Percentiles rank a stretch among this genome's conserved stretches.
Conservation (phyloP, 129 eudicot genomes). For the Artemisia argyi region DNA sequence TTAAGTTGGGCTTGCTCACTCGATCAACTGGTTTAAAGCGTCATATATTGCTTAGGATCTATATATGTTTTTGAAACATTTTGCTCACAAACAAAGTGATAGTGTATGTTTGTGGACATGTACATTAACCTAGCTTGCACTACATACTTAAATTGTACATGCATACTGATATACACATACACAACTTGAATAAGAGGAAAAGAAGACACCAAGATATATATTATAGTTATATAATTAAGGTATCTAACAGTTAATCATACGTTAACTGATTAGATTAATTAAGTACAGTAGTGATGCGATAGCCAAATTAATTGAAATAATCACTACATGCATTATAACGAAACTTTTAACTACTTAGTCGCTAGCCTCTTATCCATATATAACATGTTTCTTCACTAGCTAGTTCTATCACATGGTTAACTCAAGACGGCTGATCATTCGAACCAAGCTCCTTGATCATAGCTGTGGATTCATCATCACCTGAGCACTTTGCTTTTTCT, state of each 20-base stretch:
- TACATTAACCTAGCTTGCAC: background rate
- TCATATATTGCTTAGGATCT: too few species aligned
- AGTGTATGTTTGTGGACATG: background rate
- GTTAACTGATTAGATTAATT: conserved; percentile 1
- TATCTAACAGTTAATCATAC: conserved; percentile 2
- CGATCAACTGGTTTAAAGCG: too few species aligned
- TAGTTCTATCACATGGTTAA: conserved; percentile 7
- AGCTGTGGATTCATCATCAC: conserved; percentile 39
- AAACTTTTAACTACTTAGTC: conserved; percentile 13
- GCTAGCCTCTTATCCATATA: conserved; percentile 7
- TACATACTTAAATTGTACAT: background rate
- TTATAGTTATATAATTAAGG: background rate
- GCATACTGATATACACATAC: background rate
- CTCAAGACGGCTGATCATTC: conserved; percentile 2
- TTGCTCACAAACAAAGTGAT: background rate
- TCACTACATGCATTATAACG: conserved; percentile 7
- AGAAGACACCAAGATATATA: conserved; percentile 1
- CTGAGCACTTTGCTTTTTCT: conserved; percentile 31
- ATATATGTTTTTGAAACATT: background rate
- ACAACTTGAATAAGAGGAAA: background rate
- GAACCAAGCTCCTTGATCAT: conserved; percentile 34
- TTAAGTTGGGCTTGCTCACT: too few species aligned
- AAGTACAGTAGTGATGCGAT: background rate
- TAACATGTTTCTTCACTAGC: conserved; percentile 9
- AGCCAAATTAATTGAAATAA: conserved; percentile 19